phyloP scores from a whole-genome alignment of 305 asterid species.

The Solanum aculeatissimum region DNA sequence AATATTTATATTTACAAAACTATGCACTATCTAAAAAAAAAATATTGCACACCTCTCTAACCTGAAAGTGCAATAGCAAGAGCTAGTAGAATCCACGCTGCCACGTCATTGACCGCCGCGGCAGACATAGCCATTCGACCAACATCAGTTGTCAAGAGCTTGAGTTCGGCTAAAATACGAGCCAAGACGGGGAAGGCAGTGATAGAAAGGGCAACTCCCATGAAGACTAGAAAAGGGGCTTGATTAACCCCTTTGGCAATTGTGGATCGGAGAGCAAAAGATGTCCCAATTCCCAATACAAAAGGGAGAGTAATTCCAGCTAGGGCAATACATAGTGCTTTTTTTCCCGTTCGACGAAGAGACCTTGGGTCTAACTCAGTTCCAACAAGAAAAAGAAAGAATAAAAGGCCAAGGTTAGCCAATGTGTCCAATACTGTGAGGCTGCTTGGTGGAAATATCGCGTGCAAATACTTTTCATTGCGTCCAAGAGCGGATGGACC shows the following conservation, averaged over 20 bases:
- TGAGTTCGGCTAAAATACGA: constrained; percentile 14
- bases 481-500: constrained; percentile 24
- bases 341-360: constrained; percentile 14
- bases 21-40: not conserved
- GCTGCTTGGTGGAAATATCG: constrained; percentile 13
- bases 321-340: constrained; percentile 12
- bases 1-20: not conserved
- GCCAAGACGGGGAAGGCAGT: constrained; percentile 22
- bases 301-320: constrained; percentile 19
- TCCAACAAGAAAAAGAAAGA: constrained; percentile 20
- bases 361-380: constrained; percentile 15
- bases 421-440: constrained; percentile 20
- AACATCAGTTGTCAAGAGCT: constrained; percentile 14
- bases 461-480: constrained; percentile 1
- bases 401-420: constrained; percentile 20
- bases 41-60: not conserved
- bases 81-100: constrained; percentile 12
- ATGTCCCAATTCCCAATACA: constrained; percentile 16
- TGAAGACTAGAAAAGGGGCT: constrained; percentile 16
- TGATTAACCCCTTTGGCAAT: constrained; percentile 4
- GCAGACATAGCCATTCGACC: constrained; percentile 20
- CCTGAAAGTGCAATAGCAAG: constrained; percentile 16
- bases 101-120: constrained; percentile 14
- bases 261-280: constrained; percentile 9
- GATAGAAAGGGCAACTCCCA: constrained; percentile 25